These are phyloP conservation scores for Diophrys appendiculata DNA, from an alignment of 73 alveolate genomes.

Conservation along the genomic window DNA sequence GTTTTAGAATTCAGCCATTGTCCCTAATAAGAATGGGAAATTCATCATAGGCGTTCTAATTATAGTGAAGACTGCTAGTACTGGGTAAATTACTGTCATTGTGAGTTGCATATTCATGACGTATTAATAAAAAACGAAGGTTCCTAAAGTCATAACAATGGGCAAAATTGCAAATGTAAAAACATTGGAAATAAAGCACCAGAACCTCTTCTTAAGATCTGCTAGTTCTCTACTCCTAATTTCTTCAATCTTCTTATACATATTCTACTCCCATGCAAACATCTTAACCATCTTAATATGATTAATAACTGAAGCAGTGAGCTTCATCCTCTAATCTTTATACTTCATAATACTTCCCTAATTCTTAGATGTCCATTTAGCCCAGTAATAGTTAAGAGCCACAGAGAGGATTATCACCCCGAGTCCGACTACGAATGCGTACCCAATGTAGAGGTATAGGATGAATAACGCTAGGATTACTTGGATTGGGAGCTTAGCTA, in stretches of 20 bases:
- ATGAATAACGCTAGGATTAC: conserved; percentile 45
- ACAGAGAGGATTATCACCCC: conserved; percentile 24
- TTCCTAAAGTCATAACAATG: too few relatives aligned
- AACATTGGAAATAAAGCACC: not conserved
- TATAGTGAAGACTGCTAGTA: too few relatives aligned
- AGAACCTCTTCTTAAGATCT: not conserved
- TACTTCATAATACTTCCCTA: conserved; percentile 67
- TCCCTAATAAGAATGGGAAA: too few relatives aligned
- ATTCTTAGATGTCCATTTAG: conserved; percentile 27
- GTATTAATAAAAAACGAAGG: too few relatives aligned
- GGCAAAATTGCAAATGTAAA: too few relatives aligned
- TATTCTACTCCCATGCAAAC: conserved; percentile 78
- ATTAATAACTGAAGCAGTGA: conserved; percentile 69
- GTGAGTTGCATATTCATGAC: too few relatives aligned
- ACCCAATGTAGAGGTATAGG: conserved; percentile 53
- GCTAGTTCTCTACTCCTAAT: not conserved
- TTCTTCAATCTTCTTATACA: not conserved
- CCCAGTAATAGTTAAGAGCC: conserved; percentile 36
- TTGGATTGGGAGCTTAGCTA: conserved; percentile 64
- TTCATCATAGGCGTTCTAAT: too few relatives aligned
- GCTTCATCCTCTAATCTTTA: conserved; percentile 77
- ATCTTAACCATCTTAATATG: conserved; percentile 82
- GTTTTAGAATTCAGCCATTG: too few relatives aligned
- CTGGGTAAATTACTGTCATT: too few relatives aligned
- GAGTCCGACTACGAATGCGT: conserved; percentile 45